Conservation (phyloP, 495 filamentous ascomycete genomes). For the Penicillium subrubescens region DNA sequence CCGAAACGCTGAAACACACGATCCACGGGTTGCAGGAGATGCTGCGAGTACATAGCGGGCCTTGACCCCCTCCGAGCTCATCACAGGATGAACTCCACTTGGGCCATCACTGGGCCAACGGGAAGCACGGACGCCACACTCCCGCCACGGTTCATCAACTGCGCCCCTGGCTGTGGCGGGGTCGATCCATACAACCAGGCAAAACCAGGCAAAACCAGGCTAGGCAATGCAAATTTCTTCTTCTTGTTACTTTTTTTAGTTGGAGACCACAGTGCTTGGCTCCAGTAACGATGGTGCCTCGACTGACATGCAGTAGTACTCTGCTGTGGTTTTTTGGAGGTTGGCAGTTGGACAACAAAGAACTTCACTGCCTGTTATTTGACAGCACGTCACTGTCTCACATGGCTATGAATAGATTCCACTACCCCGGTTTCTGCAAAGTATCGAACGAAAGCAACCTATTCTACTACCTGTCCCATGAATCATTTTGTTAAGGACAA, state of each 20-base stretch:
- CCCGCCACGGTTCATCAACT: slow-evolving; percentile 1
- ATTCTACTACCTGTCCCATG: no score
- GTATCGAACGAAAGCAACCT: background rate
- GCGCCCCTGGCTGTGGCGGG: slow-evolving; percentile 11
- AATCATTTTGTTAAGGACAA: no score
- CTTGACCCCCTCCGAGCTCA: background rate
- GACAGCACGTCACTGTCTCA: slow-evolving; percentile 1
- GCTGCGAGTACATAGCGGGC: background rate
- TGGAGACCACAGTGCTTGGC: background rate
- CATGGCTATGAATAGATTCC: background rate
- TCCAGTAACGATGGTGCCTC: background rate
- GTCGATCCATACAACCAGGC: background rate
- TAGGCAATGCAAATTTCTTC: background rate
- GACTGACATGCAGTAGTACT: background rate
- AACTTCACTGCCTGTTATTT: background rate
- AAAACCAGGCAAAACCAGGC: background rate
- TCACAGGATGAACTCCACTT: background rate
- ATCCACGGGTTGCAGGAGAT: slow-evolving; percentile 20
- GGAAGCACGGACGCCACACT: slow-evolving; percentile 12
- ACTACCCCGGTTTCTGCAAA: slow-evolving; percentile 1
- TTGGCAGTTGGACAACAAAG: no score
- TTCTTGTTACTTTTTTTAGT: slow-evolving; percentile 19
- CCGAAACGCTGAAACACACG: slow-evolving; percentile 1
- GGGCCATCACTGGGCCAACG: slow-evolving; percentile 43
- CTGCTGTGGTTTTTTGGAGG: no score